Percentiles rank a stretch among this genome's conserved stretches.
phyloP scores from a whole-genome alignment of 73 alveolate species.

The Uronychia setigera region DNA sequence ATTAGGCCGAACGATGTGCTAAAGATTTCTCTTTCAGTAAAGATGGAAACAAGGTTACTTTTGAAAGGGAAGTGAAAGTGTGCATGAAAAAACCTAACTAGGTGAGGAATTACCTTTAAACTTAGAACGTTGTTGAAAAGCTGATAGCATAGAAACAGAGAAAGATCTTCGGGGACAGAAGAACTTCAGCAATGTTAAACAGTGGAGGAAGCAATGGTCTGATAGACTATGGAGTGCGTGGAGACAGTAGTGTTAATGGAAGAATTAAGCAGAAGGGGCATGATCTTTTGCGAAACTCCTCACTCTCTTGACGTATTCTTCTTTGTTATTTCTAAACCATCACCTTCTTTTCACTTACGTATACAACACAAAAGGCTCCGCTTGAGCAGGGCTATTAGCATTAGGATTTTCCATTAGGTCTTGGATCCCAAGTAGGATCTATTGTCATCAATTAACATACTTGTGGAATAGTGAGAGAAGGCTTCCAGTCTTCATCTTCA shows the following conservation, averaged over 20 bases:
- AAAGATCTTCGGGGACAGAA: too few species aligned
- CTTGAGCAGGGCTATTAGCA: constrained; percentile 92
- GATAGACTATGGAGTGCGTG: too few species aligned
- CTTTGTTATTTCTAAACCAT: background rate
- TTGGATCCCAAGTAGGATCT: constrained; percentile 89
- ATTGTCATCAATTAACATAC: too few species aligned
- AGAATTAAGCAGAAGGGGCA: too few species aligned
- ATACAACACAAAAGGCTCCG: constrained; percentile 87
- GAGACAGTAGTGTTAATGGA: too few species aligned
- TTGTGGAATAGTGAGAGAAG: constrained; percentile 70
- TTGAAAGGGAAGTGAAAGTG: background rate
- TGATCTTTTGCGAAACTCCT: constrained; percentile 3
- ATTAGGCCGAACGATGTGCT: background rate
- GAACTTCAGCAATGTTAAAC: too few species aligned
- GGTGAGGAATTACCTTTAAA: too few species aligned
- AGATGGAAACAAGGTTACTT: background rate
- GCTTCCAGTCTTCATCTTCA: constrained; percentile 84
- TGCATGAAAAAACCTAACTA: background rate
- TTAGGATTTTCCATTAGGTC: constrained; percentile 93
- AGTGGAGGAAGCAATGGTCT: too few species aligned
- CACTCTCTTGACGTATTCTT: constrained; percentile 9
- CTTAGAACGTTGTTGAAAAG: too few species aligned
- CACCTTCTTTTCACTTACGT: background rate
- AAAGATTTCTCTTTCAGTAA: background rate
- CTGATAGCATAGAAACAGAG: too few species aligned